These are phyloP conservation scores for Phytophthora hybrid DNA, from an alignment of 352 stramenopile species.

Conservation along the genomic window DNA sequence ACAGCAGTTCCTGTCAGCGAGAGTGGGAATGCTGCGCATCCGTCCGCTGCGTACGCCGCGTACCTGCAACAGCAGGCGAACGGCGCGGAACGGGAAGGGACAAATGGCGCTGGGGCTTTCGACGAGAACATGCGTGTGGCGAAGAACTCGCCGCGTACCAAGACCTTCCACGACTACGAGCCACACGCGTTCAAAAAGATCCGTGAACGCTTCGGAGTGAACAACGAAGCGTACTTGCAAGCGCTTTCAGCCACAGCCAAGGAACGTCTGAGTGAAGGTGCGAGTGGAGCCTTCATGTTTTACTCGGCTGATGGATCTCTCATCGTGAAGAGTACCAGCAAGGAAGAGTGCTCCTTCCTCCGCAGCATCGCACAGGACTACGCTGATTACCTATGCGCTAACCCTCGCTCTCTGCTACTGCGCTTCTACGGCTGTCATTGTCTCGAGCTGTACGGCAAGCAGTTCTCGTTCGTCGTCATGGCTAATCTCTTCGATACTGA, in stretches of 20 bases:
- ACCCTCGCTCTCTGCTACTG: constrained; percentile 87
- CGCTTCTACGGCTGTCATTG: constrained; percentile 93
- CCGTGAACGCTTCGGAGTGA: constrained; percentile 85
- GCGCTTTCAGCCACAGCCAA: constrained; percentile 88
- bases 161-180: constrained; percentile 91
- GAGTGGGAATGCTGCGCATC: constrained; percentile 35
- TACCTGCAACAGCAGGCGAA: constrained; percentile 67
- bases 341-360: constrained; percentile 89
- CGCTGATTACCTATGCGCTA: constrained; percentile 84
- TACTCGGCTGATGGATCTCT: constrained; percentile 89
- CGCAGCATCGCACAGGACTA: constrained; percentile 90
- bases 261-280: constrained; percentile 89
- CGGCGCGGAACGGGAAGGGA: constrained; percentile 42
- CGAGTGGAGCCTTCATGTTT: constrained; percentile 93
- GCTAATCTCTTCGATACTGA: constrained; percentile 92
- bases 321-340: constrained; percentile 93
- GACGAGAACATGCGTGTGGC: constrained; percentile 77
- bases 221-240: constrained; percentile 85
- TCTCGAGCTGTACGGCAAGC: constrained; percentile 91
- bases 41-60: constrained; percentile 49
- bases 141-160: constrained; percentile 80
- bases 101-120: constrained; percentile 52
- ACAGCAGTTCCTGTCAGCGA: constrained; percentile 43
- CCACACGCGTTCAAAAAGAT: constrained; percentile 91
- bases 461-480: constrained; percentile 94